Conservation (phyloP, 495 filamentous ascomycete species). For the Penicillium turbatum region DNA sequence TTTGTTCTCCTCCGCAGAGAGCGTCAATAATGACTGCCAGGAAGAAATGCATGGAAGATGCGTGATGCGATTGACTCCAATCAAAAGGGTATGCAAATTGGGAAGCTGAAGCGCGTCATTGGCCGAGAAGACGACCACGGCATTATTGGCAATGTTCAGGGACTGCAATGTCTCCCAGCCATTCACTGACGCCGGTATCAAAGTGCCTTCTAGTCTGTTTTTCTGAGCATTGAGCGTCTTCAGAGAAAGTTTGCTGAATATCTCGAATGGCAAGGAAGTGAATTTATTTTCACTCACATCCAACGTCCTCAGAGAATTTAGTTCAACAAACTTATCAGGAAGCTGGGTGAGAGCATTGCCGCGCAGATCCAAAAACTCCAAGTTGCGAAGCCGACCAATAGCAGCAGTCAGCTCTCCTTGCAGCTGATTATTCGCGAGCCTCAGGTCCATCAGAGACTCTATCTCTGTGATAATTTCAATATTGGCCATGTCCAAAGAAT, state of each 20-base stretch:
- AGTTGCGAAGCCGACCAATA: conserved; percentile 54
- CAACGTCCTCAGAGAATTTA: conserved; percentile 65
- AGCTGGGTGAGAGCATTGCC: conserved; percentile 74
- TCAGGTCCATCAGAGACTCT: conserved; percentile 67
- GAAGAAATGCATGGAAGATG: conserved; percentile 62
- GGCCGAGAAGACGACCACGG: conserved; percentile 54
- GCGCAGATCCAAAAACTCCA: conserved; percentile 79
- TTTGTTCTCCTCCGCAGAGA: conserved; percentile 77
- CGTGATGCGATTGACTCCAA: conserved; percentile 72
- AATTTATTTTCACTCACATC: conserved; percentile 77
- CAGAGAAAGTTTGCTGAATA: conserved; percentile 61
- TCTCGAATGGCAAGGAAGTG: conserved; percentile 61
- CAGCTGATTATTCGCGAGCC: conserved; percentile 73
- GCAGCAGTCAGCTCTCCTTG: conserved; percentile 56
- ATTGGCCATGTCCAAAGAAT: conserved; percentile 64
- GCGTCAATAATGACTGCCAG: conserved; percentile 67
- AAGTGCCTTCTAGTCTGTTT: conserved; percentile 68
- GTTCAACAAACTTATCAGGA: conserved; percentile 59
- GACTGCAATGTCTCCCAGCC: conserved; percentile 59
- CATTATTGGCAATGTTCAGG: conserved; percentile 74
- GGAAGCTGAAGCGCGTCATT: conserved; percentile 56
- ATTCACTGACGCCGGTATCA: conserved; percentile 59
- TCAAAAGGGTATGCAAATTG: conserved; percentile 64
- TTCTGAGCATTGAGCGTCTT: conserved; percentile 71
- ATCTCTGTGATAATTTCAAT: conserved; percentile 73